Base-by-base conservation (phyloP, 805 yeast species). In the Candida dajiaensis region DNA sequence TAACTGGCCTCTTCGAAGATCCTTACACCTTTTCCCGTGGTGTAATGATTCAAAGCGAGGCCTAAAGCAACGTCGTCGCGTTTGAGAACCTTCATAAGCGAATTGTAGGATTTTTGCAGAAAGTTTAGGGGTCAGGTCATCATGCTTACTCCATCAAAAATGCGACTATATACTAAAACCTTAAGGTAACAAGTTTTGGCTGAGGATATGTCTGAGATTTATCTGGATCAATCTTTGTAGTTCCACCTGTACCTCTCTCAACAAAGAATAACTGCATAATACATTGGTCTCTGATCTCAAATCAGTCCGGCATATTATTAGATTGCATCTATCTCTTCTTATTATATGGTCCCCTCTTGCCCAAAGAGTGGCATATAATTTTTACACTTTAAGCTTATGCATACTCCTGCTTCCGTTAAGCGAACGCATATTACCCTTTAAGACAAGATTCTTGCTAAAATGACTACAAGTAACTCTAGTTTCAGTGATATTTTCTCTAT, bases 1-100 rank as follows among this genome's bases (percentile, higher is more conserved):
- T n/a, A n/a, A 28, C n/a, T 55, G 72, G 68, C 73, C 64, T 69
- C 73, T 67, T 70, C 74, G 74, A 70, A 70, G 74, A 69, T 69
- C 66, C 67, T 50, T 65, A 55, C 53, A 63, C 64, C 63, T 58
- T 51, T 50, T 56, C 58, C 64, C 50, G 64, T 70, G 70, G 70
- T 59, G 54, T 63, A 62, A 54, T 64, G 69, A 68, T 69, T 70
- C 74, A 70, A 70, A 70, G 72, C 71, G 74, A 69, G 62, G 74
- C 73, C 72, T 57, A 67, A 44, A 68, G 31, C 46, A 52, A 44
- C 38, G 41, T 29, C 18, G 18, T 28, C 46, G 42, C 31, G 48
- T 46, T 46, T 44, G 53, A 45, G 49, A 49, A 44, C 55, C 44
- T 16, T 33, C 36, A 37, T 33, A 45, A 47, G 51, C 46, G 42